Base-by-base conservation (phyloP, 305 asterid species). In the Lippia alba region DNA sequence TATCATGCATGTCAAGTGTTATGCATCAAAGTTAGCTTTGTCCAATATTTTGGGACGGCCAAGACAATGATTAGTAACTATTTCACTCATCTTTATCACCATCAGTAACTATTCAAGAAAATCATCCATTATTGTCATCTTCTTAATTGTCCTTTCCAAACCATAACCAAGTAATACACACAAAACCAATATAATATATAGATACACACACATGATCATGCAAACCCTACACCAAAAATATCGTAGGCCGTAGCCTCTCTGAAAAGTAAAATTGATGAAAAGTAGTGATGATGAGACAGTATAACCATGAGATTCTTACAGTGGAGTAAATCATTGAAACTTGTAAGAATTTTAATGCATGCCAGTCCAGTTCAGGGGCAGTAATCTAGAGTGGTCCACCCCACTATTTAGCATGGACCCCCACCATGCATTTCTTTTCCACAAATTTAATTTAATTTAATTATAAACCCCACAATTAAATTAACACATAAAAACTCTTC, bases 321-420 rank as follows among this genome's bases (percentile, higher is more conserved):
- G 10, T 56, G 9, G 46, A 34, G 41, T 6, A 64, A 69, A 33
- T 34, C 72, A 39, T 75, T 20, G 75, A 75, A 70, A 75, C 79
- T 75, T 70, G 79, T 36, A 36, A 1, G 3, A 66, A 15, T 56
- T 57, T 64, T 15, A 71, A 50, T 66, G 68, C 75, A 56, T 56
- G 67, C 70, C 61, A 61, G 70, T 62, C 49, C 36, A 55, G 48
- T 59, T 60, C 39, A 17, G 44, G 9, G 54, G 56, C 56, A 66
- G 40, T 0, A 24, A 1, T 14, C 10, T 65, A 70, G 80, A 24
- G 73, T 76, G 77, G 81, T 71, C 77, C 81, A 5, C 24, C n/a
- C 8, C 18, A 4, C 4, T 64, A 8, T 41, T 18, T 36, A 32
- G 58, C 16, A n/a, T 55, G 74, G 73, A 49, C 78, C 73, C 62